phyloP scores from a whole-genome alignment of 1,139 yeast species.

The Saccharomyces hybrid region DNA sequence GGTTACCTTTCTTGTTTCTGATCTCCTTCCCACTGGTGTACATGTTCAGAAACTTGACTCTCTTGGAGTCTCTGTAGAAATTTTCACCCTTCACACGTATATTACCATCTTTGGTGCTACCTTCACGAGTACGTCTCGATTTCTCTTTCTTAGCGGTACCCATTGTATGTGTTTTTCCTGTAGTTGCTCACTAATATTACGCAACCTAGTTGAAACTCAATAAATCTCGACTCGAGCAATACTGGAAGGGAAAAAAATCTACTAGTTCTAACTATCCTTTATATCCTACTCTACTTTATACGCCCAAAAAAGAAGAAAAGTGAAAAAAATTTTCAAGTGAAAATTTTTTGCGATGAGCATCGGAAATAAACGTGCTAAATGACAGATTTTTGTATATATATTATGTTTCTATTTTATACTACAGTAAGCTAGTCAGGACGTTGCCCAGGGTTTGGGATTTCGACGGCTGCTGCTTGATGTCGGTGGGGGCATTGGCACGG shows the following conservation, averaged over 20 bases:
- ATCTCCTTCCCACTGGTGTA: slow-evolving; percentile 85
- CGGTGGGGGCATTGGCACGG: slow-evolving; percentile 53
- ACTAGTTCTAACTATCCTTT: not conserved
- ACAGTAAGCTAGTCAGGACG: slow-evolving; percentile 38
- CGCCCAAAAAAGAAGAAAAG: slow-evolving; percentile 4
- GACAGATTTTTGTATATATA: slow-evolving; percentile 3
- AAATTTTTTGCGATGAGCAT: slow-evolving; percentile 5
- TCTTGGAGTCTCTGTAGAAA: slow-evolving; percentile 89
- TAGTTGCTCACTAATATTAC: not conserved
- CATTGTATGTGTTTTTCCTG: slow-evolving; percentile 40
- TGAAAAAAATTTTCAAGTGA: slow-evolving; percentile 4
- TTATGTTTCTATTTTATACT: slow-evolving; percentile 6
- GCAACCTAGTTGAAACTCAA: not conserved
- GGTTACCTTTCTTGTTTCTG: slow-evolving; percentile 80
- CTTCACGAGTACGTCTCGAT: slow-evolving; percentile 74
- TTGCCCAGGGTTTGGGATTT: slow-evolving; percentile 38
- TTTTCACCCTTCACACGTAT: slow-evolving; percentile 94
- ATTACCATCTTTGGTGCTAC: slow-evolving; percentile 79
- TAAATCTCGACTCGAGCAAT: not conserved
- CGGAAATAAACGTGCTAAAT: slow-evolving; percentile 3
- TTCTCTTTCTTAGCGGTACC: slow-evolving; percentile 92
- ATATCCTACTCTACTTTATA: not conserved
- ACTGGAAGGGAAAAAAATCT: slow-evolving; percentile 6
- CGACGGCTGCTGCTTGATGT: slow-evolving; percentile 35
- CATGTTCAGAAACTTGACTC: slow-evolving; percentile 84